Evolutionary conservation across 1,284 basidiomycete species (phyloP).

Genomic region (Fomitopsis pinicola): DNA sequence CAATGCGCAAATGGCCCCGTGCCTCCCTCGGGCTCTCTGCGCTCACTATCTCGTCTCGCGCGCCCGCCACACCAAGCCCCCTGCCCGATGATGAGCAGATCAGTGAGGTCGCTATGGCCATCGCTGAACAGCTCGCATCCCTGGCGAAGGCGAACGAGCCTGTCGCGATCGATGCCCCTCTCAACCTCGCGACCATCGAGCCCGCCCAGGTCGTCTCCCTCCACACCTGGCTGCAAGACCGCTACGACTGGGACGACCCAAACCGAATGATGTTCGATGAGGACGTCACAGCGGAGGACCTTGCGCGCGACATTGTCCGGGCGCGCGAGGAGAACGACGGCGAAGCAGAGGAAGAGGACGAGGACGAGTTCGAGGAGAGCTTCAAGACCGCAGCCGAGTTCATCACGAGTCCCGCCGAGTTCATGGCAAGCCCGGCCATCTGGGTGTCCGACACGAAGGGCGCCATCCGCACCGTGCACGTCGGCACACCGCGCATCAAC

Average conservation of each 20-base stretch:
- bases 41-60: constrained; percentile 12
- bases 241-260: constrained; percentile 10
- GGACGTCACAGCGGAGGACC: constrained; percentile 8
- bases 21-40: not conserved
- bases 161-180: constrained; percentile 16
- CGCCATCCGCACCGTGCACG: not conserved
- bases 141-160: constrained; percentile 15
- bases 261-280: constrained; percentile 10
- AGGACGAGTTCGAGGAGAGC: constrained; percentile 11
- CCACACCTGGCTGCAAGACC: constrained; percentile 11
- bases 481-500: not conserved
- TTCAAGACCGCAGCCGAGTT: constrained; percentile 12
- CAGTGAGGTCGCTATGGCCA: constrained; percentile 22
- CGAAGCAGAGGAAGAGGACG: not conserved
- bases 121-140: constrained; percentile 20
- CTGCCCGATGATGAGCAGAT: constrained; percentile 5
- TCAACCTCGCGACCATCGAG: constrained; percentile 8
- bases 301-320: constrained; percentile 8
- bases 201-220: constrained; percentile 9
- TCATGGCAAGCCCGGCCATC: constrained; percentile 10
- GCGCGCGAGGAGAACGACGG: not conserved
- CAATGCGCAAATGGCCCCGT: not conserved
- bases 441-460: not conserved
- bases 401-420: constrained; percentile 9
- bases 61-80: constrained; percentile 10